Percentiles rank a stretch among this genome's conserved stretches.
These are phyloP conservation scores for Whalleya microplaca DNA, from an alignment of 2,329 filamentous ascomycete genomes.

Conservation along the genomic window DNA sequence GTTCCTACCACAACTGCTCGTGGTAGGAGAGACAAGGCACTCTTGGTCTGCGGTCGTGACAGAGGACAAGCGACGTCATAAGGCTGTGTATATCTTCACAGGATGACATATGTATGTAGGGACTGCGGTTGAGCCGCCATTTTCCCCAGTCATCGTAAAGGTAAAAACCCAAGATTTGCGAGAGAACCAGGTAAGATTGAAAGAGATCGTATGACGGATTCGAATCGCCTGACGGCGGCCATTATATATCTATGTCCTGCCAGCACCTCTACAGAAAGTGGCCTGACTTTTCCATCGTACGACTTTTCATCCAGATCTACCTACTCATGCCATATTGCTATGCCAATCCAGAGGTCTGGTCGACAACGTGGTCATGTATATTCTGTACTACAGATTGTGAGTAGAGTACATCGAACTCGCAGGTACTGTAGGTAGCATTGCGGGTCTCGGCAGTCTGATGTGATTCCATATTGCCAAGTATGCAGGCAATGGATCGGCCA, in stretches of 20 bases:
- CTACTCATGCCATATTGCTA: conserved; percentile 14
- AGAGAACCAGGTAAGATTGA: conserved; percentile 6
- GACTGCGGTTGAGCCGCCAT: conserved; percentile 3
- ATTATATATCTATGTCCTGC: conserved; percentile 21
- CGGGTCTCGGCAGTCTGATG: background rate
- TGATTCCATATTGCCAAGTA: background rate
- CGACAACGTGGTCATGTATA: conserved; percentile 15
- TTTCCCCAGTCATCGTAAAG: conserved; percentile 10
- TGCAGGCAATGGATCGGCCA: background rate
- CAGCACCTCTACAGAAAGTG: conserved; percentile 22
- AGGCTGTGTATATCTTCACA: too few species aligned
- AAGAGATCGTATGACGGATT: conserved; percentile 26
- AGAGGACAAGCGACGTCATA: background rate
- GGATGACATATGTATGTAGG: too few species aligned
- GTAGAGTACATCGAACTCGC: background rate
- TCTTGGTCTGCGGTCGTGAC: background rate
- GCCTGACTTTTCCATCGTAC: conserved; percentile 32
- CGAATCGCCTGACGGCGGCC: conserved; percentile 10
- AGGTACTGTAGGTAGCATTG: too few species aligned
- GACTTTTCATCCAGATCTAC: conserved; percentile 21
- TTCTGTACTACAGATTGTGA: background rate
- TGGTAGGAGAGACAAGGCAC: background rate
- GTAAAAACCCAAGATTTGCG: conserved; percentile 1
- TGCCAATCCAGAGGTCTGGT: conserved; percentile 19
- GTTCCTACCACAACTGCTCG: background rate